phyloP scores from a whole-genome alignment of 106 monocot genomes.

The Dendrobium catenatum region DNA sequence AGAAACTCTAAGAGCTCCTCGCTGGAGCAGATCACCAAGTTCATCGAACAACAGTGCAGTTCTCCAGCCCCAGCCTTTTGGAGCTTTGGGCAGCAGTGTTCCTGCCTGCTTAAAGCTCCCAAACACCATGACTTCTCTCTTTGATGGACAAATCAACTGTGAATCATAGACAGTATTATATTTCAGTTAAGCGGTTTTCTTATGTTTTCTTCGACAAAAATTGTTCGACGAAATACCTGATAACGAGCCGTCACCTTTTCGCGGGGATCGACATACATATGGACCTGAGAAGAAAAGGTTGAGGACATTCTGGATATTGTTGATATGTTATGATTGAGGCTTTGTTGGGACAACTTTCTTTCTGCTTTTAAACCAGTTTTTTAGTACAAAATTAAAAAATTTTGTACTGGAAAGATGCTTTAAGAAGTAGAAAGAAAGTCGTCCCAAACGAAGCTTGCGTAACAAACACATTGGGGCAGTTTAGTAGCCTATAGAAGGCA shows the following conservation, averaged over 20 bases:
- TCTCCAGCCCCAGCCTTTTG: slow-evolving; percentile 99
- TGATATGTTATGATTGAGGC: neutral
- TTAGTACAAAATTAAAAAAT: too few relatives aligned
- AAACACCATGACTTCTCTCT: slow-evolving; percentile 93
- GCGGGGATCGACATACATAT: slow-evolving; percentile 82
- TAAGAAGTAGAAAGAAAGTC: too few relatives aligned
- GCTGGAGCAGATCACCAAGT: slow-evolving; percentile 85
- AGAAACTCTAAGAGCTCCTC: slow-evolving; percentile 67
- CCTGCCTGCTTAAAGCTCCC: slow-evolving; percentile 93
- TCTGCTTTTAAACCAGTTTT: too few relatives aligned
- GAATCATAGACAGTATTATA: neutral
- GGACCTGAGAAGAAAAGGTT: slow-evolving; percentile 39
- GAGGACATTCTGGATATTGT: neutral
- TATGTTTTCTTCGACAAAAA: neutral
- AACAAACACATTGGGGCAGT: too few relatives aligned
- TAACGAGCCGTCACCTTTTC: slow-evolving; percentile 99
- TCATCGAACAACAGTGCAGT: slow-evolving; percentile 93
- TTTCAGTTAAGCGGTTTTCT: neutral
- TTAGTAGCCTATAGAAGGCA: too few relatives aligned
- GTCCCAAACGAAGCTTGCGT: too few relatives aligned
- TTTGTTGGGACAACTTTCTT: too few relatives aligned
- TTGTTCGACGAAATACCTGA: slow-evolving; percentile 48
- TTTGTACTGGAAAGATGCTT: too few relatives aligned
- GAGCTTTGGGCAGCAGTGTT: slow-evolving; percentile 87
- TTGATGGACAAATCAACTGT: slow-evolving; percentile 95